Evolutionary conservation across 495 filamentous ascomycete genomes (phyloP), one percentile per base, ranked within the genome.

Genomic region (Penicillium flavigenum): DNA sequence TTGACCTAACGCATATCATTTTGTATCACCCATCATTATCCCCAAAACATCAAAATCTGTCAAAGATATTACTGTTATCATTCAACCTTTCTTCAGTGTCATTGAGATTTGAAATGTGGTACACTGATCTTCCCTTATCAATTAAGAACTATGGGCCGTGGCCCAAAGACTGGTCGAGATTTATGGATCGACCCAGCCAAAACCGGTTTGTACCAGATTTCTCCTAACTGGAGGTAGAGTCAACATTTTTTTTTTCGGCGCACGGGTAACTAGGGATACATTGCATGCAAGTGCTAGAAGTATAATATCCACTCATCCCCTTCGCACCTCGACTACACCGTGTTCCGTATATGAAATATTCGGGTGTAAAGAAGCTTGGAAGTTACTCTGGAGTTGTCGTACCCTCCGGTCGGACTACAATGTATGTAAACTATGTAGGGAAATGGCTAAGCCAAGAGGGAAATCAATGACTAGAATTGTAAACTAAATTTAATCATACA

Each of bases 1-100:
- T 55, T 58, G 56, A 38, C 53, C 54, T 56, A 54, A 61, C 45
- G 62, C 58, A 64, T 43, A 46, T 51, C 42, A 27, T 39, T 39
- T 16, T 54, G 54, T 61, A 48, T n/a, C 34, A 60, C 53, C 27
- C 26, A 5, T 38, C 17, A 49, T 49, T 10, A 38, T 49, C 3
- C 24, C 26, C 22, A 26, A 8, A 14, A 16, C 20, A 24, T 10
- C 17, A 26, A 20, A 26, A 26, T 45, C 22, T 8, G 9, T 31
- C 8, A 31, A 11, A 31, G 4, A 31, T 11, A 31, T 31, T 9
- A 31, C 29, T 31, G 8, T 11, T 31, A 31, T 11, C 29, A 10
- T 31, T 10, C 29, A 31, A 31, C 29, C 29, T 31, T 11, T 11
- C 9, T 10, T 4, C 29, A 31, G 29, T 31, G 29, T 14, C 4